phyloP scores from a whole-genome alignment of 352 stramenopile species.

The Blastocystis sp. region DNA sequence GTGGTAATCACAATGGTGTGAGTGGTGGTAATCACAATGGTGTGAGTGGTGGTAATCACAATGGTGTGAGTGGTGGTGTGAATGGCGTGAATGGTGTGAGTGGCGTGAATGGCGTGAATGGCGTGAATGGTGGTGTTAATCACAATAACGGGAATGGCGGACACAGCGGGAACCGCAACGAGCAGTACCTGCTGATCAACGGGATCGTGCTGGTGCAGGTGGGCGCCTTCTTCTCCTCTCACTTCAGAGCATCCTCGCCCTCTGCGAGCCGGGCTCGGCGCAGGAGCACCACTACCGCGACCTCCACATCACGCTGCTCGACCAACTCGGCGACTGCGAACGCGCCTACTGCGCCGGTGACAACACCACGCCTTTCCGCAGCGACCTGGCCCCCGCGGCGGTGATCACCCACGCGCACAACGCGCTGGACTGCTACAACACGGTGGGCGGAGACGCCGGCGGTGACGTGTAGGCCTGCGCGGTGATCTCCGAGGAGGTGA shows the following conservation, averaged over 20 bases:
- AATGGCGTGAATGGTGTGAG: too few relatives aligned
- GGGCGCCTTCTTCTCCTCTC: neutral
- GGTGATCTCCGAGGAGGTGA: neutral
- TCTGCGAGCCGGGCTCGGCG: neutral
- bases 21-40: too few relatives aligned
- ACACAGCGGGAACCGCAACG: neutral
- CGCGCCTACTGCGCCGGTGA: neutral
- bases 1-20: too few relatives aligned
- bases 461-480: neutral
- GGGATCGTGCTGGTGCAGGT: conserved; percentile 15
- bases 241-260: neutral
- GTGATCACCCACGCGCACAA: conserved; percentile 31
- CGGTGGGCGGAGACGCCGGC: neutral
- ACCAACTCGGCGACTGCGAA: neutral
- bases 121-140: too few relatives aligned
- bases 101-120: too few relatives aligned
- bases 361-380: neutral
- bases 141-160: too few relatives aligned
- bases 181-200: conserved; percentile 24
- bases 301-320: neutral
- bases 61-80: too few relatives aligned
- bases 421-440: conserved; percentile 40
- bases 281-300: conserved; percentile 5
- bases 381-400: neutral
- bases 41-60: too few relatives aligned